Evolutionary conservation across 2,329 filamentous ascomycete genomes (phyloP).

Genomic region (Chaetomium olivaceum): DNA sequence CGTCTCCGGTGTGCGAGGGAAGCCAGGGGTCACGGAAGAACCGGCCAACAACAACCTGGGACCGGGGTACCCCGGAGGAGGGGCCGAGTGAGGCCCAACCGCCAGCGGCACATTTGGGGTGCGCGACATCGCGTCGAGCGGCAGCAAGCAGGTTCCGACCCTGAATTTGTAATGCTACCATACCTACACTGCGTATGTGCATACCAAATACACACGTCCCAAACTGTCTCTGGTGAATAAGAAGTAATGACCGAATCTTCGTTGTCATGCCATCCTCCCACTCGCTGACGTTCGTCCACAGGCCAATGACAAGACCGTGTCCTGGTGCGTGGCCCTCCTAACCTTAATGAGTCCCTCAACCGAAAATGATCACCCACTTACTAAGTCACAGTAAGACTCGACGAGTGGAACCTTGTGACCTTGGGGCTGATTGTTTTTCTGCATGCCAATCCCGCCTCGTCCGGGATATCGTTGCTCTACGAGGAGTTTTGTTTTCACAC

Average conservation of each 20-base stretch:
- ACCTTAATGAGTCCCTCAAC: neutral
- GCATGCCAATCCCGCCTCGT: neutral
- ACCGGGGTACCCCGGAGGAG: too few species aligned
- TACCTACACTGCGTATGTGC: too few species aligned
- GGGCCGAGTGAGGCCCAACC: too few species aligned
- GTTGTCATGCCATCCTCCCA: too few species aligned
- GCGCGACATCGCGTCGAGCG: too few species aligned
- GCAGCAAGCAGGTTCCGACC: too few species aligned
- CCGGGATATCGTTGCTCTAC: neutral
- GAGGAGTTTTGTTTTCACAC: too few species aligned
- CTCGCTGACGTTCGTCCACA: neutral
- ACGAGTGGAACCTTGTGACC: neutral
- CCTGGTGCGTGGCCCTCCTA: neutral
- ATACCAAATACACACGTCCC: too few species aligned
- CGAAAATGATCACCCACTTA: neutral
- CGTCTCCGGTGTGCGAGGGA: too few species aligned
- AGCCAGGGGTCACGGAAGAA: neutral
- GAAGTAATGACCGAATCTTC: neutral
- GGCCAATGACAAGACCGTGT: neutral
- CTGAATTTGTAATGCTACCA: too few species aligned
- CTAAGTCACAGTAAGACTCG: neutral
- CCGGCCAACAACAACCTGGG: neutral
- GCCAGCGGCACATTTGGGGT: too few species aligned
- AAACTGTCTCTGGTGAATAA: too few species aligned
- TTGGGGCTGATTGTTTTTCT: neutral